Base-by-base conservation (phyloP, 2,329 filamentous ascomycete species). In the Verticillium albo-atrum region DNA sequence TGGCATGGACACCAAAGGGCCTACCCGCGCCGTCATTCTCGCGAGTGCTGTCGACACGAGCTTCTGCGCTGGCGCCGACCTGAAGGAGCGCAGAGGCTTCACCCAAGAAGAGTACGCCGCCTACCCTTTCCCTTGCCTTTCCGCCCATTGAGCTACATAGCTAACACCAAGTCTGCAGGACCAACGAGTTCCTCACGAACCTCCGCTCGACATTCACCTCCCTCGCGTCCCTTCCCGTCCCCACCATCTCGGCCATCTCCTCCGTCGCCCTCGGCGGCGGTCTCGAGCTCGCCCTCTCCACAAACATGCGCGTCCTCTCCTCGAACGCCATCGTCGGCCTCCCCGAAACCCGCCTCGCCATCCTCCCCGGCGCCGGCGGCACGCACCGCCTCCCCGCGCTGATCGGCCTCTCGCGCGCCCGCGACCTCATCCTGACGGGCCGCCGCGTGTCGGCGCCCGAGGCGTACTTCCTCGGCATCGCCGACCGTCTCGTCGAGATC, bases 21-120 rank as follows among this genome's bases (percentile, higher is more conserved):
- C 83, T 0, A 97, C 93, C 17, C 80, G 95, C 64, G 94, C 91
- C 2, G 73, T 99, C 66, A 85, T 99, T 47, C 68, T 99, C 17
- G 90, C 91, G 12, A 96, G 91, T 69, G 91, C 91, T 47, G 83
- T 91, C n/a, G 91, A 97, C 67, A 81, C 85, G 26, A 89, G 88
- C 68, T 99, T 99, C 74, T 99, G 95, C 74, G 92, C 95, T 0
- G 95, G 95, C 37, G 95, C 95, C 4, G 95, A 99, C 71, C 76
- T 99, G 68, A 98, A 97, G 72, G 94, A 97, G 79, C 81, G 94
- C 28, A 83, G 84, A 60, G 84, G 82, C 4, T 95, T 97, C 75
- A 88, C 85, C 1, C 82, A 81, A 62, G 84, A 92, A 67, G 89
- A 97, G 92, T 96, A 74, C 62, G 85, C 35, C n/a, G n/a, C n/a